Percentiles rank a stretch among this genome's conserved stretches.
Evolutionary conservation across 2,329 filamentous ascomycete genomes (phyloP).

Genomic region (Paraphoma sp.): DNA sequence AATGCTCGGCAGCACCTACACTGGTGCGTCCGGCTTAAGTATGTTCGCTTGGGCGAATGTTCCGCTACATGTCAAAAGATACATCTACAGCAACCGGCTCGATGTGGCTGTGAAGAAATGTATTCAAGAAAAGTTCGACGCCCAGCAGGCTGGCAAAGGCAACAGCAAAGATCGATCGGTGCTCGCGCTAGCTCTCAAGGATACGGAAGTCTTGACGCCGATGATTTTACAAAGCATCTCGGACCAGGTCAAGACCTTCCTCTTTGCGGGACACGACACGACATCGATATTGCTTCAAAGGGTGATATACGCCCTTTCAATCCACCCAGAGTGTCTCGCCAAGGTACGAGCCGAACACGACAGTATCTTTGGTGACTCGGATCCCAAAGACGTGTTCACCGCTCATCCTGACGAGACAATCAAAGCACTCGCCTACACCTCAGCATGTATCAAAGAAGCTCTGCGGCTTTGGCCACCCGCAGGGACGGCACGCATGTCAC

Average conservation of each 20-base stretch:
- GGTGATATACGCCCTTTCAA: constrained; percentile 40
- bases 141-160: constrained; percentile 26
- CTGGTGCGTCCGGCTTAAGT: constrained; percentile 25
- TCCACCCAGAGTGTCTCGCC: constrained; percentile 36
- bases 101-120: constrained; percentile 36
- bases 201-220: constrained; percentile 42
- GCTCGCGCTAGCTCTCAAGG: constrained; percentile 42
- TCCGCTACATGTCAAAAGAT: constrained; percentile 20
- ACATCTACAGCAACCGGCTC: constrained; percentile 28
- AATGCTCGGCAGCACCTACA: constrained; percentile 25
- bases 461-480: constrained; percentile 62
- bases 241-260: constrained; percentile 51
- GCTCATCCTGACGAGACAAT: constrained; percentile 57
- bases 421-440: constrained; percentile 58
- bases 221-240: constrained; percentile 46
- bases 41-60: constrained; percentile 29
- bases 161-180: constrained; percentile 38
- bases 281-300: constrained; percentile 46
- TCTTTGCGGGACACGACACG: constrained; percentile 58
- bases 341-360: constrained; percentile 59
- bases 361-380: constrained; percentile 56
- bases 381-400: constrained; percentile 50
- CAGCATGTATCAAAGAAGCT: constrained; percentile 62
- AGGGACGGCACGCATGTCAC: constrained; percentile 49
- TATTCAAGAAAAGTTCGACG: constrained; percentile 32